A percentile compares a stretch with the other conserved stretches of the same genome.
phyloP scores from a whole-genome alignment of 176 grass and related monocot genomes.

The Melocanna baccifera region DNA sequence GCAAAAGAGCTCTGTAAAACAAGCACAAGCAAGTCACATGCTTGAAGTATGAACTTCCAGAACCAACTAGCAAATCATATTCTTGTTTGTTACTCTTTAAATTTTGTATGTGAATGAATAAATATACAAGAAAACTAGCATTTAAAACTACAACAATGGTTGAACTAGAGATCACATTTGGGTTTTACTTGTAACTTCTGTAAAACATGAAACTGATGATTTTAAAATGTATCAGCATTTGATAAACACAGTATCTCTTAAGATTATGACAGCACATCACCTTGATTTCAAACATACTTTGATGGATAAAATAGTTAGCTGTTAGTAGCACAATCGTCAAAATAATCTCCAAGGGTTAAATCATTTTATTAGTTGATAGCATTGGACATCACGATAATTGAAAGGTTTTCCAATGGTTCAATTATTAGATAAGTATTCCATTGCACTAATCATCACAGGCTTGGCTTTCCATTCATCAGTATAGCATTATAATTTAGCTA shows the following conservation, averaged over 20 bases:
- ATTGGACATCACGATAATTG: background rate
- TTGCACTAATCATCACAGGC: background rate
- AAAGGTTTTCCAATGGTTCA: background rate
- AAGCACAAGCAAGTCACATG: constrained; percentile 3
- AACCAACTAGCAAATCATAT: background rate
- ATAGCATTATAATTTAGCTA: constrained; percentile 7
- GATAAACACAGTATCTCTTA: background rate
- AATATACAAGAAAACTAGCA: background rate
- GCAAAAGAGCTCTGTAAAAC: background rate
- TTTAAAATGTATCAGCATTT: background rate
- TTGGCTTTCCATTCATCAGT: background rate
- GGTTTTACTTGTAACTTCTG: background rate
- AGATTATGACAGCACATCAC: background rate
- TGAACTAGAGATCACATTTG: background rate
- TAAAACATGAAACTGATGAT: background rate
- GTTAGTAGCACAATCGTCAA: constrained; percentile 1
- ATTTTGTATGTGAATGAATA: background rate
- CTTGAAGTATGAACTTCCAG: background rate
- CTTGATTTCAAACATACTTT: background rate
- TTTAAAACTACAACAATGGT: background rate
- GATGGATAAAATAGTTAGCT: background rate
- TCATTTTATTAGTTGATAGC: background rate
- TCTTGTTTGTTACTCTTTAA: background rate
- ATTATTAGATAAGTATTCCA: background rate
- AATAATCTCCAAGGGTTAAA: background rate